phyloP scores from a whole-genome alignment of 345 rosid genomes.

The Arabidopsis thaliana region TAIR10.1 NC_003071.7:9289001-9289500 shows the following conservation, averaged over 20 bases:
- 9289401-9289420: background rate
- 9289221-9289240: conserved; percentile 72
- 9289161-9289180: conserved; percentile 83
- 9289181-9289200: conserved; percentile 73
- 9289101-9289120: conserved; percentile 50
- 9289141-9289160: conserved; percentile 57
- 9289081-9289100: conserved; percentile 79
- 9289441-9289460: background rate
- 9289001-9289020: conserved; percentile 76
- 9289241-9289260: conserved; percentile 79
- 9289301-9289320: conserved; percentile 78
- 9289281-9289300: conserved; percentile 77
- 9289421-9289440: conserved; percentile 10
- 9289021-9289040: conserved; percentile 89
- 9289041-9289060: conserved; percentile 74
- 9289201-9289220: conserved; percentile 64
- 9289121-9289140: background rate
- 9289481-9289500: background rate
- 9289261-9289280: conserved; percentile 61
- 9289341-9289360: background rate
- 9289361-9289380: background rate
- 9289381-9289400: conserved; percentile 5
- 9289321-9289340: conserved; percentile 70
- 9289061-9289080: conserved; percentile 83
- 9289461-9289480: conserved; percentile 2